Percentiles rank a stretch among this genome's conserved stretches.
Evolutionary conservation across 495 filamentous ascomycete genomes (phyloP).

Genomic region (Aspergillus saccharolyticus): DNA sequence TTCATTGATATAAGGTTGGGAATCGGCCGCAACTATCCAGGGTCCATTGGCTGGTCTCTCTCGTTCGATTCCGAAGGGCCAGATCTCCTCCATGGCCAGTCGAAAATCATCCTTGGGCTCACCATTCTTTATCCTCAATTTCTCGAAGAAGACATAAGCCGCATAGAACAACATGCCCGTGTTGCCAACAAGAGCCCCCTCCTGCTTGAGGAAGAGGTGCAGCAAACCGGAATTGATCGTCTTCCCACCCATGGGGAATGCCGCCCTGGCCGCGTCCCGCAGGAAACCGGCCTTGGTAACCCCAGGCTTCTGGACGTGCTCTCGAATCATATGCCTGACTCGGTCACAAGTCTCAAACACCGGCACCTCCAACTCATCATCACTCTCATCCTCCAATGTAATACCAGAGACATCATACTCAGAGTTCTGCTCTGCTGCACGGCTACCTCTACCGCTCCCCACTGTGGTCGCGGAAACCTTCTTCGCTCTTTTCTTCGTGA

Average conservation of each 20-base stretch:
- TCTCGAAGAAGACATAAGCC: conserved; percentile 50
- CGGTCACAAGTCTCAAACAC: conserved; percentile 16
- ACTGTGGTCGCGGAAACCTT: neutral
- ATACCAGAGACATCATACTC: conserved; percentile 13
- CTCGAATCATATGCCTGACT: conserved; percentile 15
- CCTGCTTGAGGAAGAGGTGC: conserved; percentile 6
- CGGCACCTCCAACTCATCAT: neutral
- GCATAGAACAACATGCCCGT: conserved; percentile 14
- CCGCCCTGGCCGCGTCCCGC: conserved; percentile 10
- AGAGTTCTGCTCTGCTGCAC: neutral
- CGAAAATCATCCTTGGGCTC: conserved; percentile 51
- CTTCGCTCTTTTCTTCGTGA: neutral
- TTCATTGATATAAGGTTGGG: neutral
- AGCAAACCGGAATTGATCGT: conserved; percentile 1
- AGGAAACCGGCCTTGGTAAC: conserved; percentile 11
- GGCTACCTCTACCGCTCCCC: neutral
- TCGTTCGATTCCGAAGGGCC: conserved; percentile 14
- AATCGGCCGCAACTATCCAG: neutral
- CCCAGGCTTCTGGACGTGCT: neutral
- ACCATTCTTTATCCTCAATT: conserved; percentile 48
- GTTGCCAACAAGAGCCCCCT: conserved; percentile 5
- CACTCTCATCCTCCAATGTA: conserved; percentile 8
- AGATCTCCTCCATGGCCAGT: conserved; percentile 49
- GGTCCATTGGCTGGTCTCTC: neutral
- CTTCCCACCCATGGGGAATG: neutral